Percentiles rank a stretch among this genome's conserved stretches.
phyloP scores from a whole-genome alignment of 2,329 filamentous ascomycete species.

The Fonsecaea monophora region DNA sequence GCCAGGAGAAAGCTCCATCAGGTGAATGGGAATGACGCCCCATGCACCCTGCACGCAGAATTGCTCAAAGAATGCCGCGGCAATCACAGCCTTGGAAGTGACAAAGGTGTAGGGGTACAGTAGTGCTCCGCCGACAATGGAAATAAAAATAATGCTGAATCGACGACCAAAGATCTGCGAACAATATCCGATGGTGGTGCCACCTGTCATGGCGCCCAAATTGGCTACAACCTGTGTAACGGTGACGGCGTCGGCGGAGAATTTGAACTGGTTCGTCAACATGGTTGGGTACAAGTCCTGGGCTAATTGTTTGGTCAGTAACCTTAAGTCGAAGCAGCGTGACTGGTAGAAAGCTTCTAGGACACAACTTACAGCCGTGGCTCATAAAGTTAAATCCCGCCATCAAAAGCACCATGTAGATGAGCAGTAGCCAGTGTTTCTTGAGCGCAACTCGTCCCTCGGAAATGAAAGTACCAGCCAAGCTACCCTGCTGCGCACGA shows the following conservation, averaged over 20 bases:
- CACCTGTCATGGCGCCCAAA: slow-evolving; percentile 72
- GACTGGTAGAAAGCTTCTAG: background rate
- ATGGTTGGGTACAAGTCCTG: slow-evolving; percentile 70
- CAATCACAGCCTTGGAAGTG: slow-evolving; percentile 68
- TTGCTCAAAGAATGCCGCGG: slow-evolving; percentile 83
- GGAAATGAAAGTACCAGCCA: slow-evolving; percentile 71
- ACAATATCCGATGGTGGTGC: slow-evolving; percentile 69
- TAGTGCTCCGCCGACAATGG: slow-evolving; percentile 72
- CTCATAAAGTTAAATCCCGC: slow-evolving; percentile 88
- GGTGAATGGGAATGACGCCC: slow-evolving; percentile 74
- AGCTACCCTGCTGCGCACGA: slow-evolving; percentile 65
- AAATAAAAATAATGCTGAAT: slow-evolving; percentile 70
- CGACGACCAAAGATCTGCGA: slow-evolving; percentile 74
- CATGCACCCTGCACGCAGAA: slow-evolving; percentile 80
- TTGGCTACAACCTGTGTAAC: slow-evolving; percentile 76
- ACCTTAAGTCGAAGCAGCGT: background rate
- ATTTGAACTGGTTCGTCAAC: slow-evolving; percentile 63
- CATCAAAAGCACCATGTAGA: slow-evolving; percentile 86
- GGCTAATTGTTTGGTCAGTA: slow-evolving; percentile 68
- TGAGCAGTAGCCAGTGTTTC: slow-evolving; percentile 78
- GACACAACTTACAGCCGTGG: slow-evolving; percentile 18
- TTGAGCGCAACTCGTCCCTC: slow-evolving; percentile 81
- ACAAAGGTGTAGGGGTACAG: slow-evolving; percentile 84
- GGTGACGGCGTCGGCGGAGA: slow-evolving; percentile 65
- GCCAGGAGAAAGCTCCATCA: slow-evolving; percentile 69